phyloP scores from a whole-genome alignment of 2,329 filamentous ascomycete genomes.

The Microdochium bolleyi region DNA sequence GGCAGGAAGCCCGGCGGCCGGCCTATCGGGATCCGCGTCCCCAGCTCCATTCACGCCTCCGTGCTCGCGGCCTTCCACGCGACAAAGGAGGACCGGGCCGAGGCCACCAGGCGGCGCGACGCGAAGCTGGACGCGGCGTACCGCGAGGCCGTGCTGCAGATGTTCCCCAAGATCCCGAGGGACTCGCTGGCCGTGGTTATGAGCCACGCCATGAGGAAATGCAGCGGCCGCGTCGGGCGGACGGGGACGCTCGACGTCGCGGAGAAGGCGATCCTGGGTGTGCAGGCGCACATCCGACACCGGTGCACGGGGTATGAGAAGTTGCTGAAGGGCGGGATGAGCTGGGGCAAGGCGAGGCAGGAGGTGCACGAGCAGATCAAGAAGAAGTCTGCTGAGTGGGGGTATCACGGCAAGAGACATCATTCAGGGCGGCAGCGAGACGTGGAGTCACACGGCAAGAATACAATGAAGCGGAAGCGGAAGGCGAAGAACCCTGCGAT shows the following conservation, averaged over 20 bases:
- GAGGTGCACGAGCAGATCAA: background rate
- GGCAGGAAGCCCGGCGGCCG: background rate
- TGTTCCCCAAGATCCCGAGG: constrained; percentile 32
- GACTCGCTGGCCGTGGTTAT: constrained; percentile 24
- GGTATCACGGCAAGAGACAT: background rate
- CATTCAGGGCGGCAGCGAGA: background rate
- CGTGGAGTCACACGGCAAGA: background rate
- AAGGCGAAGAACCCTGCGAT: too few species aligned
- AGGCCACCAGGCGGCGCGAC: constrained; percentile 24
- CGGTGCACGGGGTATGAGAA: constrained; percentile 36
- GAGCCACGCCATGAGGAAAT: constrained; percentile 33
- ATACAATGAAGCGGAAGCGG: too few species aligned
- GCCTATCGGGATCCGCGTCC: constrained; percentile 29
- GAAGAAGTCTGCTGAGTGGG: constrained; percentile 1
- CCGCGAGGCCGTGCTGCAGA: constrained; percentile 20
- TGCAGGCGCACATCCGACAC: constrained; percentile 41
- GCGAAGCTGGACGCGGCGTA: constrained; percentile 21
- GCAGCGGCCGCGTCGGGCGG: constrained; percentile 37
- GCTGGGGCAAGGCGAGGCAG: constrained; percentile 2
- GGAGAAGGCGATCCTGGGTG: constrained; percentile 33
- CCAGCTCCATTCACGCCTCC: constrained; percentile 17
- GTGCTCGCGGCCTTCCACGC: constrained; percentile 12
- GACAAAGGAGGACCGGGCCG: constrained; percentile 22
- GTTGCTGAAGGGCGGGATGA: constrained; percentile 15
- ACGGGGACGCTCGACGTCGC: constrained; percentile 26